Evolutionary conservation across 345 rosid species (phyloP), one percentile per base, ranked within the genome.

Genomic region (Salix exigua): DNA sequence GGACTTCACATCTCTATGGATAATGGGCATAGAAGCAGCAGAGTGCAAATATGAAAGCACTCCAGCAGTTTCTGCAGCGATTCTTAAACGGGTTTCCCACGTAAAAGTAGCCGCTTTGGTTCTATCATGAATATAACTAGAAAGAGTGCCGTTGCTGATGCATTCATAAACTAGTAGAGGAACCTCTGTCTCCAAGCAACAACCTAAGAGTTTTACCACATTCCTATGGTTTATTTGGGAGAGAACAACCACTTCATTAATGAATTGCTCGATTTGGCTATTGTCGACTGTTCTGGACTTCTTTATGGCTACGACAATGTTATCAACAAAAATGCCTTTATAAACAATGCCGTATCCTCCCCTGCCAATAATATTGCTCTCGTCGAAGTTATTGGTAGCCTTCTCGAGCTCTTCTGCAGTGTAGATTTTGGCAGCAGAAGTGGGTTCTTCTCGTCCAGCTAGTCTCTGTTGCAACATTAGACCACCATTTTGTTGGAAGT

Each of bases 401-500:
- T 51, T 51, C 60, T 21, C 60, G 6, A 51, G 21, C 21, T 51
- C 60, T 11, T 51, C 21, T 13, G 60, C 16, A 51, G 16, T 21
- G 21, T 13, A 51, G 19, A 51, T 13, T 21, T 51, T 51, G n/a
- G 35, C 35, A 33, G 12, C 21, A 23, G 18, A 53, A 21, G 44
- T 33, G 18, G 21, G 10, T 9, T 25, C 23, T 25, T 70, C 73
- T 44, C 58, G 31, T 18, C 26, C 40, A 44, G 58, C 18, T 25
- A 70, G 26, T 44, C 25, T 53, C 33, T 70, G 12, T 46, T 70
- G 58, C 4, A 70, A 25, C 17, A 70, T n/a, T 13, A 70, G 35
- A n/a, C 73, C 73, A 1, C 73, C 73, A 35, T 72, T 72, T 33
- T 35, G 55, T 37, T 72, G 35, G 35, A 33, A 33, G 35, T 33